Conservation (phyloP, 176 grass and related monocot species). For the Avena eriantha region DNA sequence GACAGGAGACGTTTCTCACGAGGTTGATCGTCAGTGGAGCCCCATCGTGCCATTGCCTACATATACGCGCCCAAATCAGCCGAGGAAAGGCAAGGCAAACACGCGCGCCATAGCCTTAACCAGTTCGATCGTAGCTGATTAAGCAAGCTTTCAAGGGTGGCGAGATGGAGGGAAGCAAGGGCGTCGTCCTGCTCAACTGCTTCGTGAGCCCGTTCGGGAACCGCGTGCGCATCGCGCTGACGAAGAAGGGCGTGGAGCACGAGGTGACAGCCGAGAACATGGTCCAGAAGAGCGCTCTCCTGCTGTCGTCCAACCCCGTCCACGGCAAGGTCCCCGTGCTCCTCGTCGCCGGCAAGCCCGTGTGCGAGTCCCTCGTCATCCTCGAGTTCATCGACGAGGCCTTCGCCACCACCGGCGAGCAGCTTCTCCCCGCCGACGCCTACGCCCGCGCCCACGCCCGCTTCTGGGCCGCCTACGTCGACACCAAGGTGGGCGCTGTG, state of each 20-base stretch:
- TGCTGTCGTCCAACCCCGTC: constrained; percentile 77
- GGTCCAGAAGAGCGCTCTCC: constrained; percentile 53
- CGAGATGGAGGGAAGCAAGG: constrained; percentile 32
- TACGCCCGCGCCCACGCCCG: constrained; percentile 47
- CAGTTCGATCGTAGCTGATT: background rate
- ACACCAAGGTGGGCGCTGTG: constrained; percentile 45
- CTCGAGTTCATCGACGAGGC: constrained; percentile 68
- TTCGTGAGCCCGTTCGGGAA: constrained; percentile 75
- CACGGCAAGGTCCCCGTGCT: constrained; percentile 69
- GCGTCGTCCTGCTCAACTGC: constrained; percentile 54
- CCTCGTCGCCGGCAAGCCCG: constrained; percentile 53
- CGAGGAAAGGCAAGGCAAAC: too few relatives aligned
- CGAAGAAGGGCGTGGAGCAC: constrained; percentile 73
- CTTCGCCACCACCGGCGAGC: constrained; percentile 39
- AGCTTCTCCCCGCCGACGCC: constrained; percentile 58
- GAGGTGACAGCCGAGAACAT: constrained; percentile 69
- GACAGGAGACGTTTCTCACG: too few relatives aligned
- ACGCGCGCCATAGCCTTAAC: too few relatives aligned
- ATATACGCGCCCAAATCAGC: too few relatives aligned
- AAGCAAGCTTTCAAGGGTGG: constrained; percentile 23
- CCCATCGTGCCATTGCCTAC: too few relatives aligned
- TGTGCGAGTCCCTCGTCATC: constrained; percentile 69
- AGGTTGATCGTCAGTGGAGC: too few relatives aligned
- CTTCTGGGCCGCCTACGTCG: constrained; percentile 68
- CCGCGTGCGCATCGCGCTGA: constrained; percentile 56